Percentiles rank a stretch among this genome's conserved stretches.
Evolutionary conservation across 176 grass and related monocot species (phyloP).

Genomic region (Ensete ventricosum): DNA sequence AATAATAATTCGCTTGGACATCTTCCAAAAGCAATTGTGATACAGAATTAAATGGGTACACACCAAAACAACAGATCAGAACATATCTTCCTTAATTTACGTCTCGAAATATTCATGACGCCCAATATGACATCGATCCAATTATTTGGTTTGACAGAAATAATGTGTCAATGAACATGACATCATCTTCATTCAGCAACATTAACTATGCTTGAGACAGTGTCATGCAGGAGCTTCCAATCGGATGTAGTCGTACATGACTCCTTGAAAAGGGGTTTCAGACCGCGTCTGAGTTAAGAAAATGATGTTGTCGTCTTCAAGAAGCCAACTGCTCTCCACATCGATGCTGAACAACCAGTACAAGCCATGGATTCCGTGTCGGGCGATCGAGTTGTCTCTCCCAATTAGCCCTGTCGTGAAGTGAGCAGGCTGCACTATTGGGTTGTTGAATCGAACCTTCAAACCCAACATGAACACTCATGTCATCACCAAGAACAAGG

Average conservation of each 20-base stretch:
- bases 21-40: too few species aligned
- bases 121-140: too few species aligned
- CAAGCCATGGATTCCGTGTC: constrained; percentile 34
- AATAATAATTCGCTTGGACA: too few species aligned
- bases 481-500: not conserved
- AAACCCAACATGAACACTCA: not conserved
- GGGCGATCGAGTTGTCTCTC: constrained; percentile 46
- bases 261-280: constrained; percentile 9
- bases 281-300: constrained; percentile 27
- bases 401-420: constrained; percentile 36
- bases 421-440: not conserved
- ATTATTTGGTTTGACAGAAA: too few species aligned
- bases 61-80: too few species aligned
- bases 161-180: too few species aligned
- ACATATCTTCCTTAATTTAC: too few species aligned
- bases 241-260: constrained; percentile 55
- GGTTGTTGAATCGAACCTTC: constrained; percentile 28
- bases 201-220: too few species aligned
- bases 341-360: constrained; percentile 39
- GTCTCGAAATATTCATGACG: too few species aligned
- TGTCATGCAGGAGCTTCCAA: constrained; percentile 16
- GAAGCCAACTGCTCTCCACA: constrained; percentile 22
- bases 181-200: too few species aligned
- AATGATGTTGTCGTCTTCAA: constrained; percentile 34
- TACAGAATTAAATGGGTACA: too few species aligned